Evolutionary conservation across 495 filamentous ascomycete species (phyloP).

Genomic region (Amphirosellinia nigrospora): DNA sequence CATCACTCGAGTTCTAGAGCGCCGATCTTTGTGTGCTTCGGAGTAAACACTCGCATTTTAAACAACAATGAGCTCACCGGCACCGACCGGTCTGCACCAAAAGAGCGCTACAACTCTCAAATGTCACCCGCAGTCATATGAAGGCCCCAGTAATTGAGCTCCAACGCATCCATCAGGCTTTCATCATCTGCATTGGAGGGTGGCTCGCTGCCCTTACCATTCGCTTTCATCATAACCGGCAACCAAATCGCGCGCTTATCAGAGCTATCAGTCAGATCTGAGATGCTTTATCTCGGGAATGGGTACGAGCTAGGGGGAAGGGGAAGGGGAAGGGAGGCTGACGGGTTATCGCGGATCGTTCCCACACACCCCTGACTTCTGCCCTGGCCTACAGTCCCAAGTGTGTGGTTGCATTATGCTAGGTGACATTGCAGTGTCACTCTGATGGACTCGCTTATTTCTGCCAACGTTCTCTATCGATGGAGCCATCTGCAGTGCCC

Average conservation of each 20-base stretch:
- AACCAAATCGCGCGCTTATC: background rate
- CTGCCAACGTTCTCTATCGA: background rate
- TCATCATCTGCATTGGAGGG: slow-evolving; percentile 16
- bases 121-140: slow-evolving; percentile 2
- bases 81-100: slow-evolving; percentile 6
- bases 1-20: slow-evolving; percentile 2
- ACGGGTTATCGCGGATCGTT: slow-evolving; percentile 2
- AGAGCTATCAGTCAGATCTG: slow-evolving; percentile 10
- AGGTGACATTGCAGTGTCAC: slow-evolving; percentile 17
- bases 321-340: slow-evolving; percentile 8
- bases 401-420: slow-evolving; percentile 16
- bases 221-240: slow-evolving; percentile 1
- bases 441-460: slow-evolving; percentile 2
- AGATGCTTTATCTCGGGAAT: slow-evolving; percentile 12
- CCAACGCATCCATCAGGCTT: background rate
- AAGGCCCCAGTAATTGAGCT: background rate
- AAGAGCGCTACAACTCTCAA: background rate
- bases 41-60: background rate
- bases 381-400: background rate
- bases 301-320: background rate
- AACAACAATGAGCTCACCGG: slow-evolving; percentile 1
- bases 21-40: background rate
- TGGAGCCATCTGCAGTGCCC: slow-evolving; percentile 3
- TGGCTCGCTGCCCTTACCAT: slow-evolving; percentile 12
- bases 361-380: background rate